Conservation (phyloP, 2,329 filamentous ascomycete genomes). For the Cladobotryum protrusum region DNA sequence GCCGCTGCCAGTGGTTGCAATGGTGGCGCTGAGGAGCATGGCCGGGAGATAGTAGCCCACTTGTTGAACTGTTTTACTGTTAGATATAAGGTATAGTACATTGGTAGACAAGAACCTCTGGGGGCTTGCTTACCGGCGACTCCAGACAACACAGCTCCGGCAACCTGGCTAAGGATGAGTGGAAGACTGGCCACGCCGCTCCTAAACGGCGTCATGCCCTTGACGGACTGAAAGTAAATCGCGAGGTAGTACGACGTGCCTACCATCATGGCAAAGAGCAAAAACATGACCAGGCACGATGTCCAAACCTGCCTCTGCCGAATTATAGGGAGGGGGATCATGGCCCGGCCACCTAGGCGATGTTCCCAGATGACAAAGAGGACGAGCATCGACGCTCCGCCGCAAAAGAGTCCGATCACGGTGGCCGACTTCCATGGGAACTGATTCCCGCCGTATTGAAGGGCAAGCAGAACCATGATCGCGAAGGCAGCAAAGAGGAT, state of each 20-base stretch:
- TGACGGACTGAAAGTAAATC: conserved; percentile 33
- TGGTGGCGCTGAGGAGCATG: conserved; percentile 26
- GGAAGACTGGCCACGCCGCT: conserved; percentile 34
- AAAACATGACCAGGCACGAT: conserved; percentile 28
- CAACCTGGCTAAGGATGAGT: conserved; percentile 22
- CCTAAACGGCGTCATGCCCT: conserved; percentile 25
- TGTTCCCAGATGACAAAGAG: conserved; percentile 29
- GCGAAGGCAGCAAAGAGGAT: conserved; percentile 25
- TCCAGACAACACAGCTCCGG: conserved; percentile 3
- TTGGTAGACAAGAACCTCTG: conserved; percentile 4
- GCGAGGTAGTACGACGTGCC: conserved; percentile 35
- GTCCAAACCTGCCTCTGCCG: conserved; percentile 26
- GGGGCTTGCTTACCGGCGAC: conserved; percentile 19
- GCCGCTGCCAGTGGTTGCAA: conserved; percentile 30
- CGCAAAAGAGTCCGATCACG: conserved; percentile 33
- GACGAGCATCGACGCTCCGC: conserved; percentile 22
- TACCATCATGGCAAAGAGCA: conserved; percentile 31
- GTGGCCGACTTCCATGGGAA: conserved; percentile 29
- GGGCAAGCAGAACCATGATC: conserved; percentile 39
- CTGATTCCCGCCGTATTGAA: conserved; percentile 38
- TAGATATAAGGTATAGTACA: background rate
- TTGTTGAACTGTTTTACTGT: conserved; percentile 15
- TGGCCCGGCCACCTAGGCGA: conserved; percentile 33
- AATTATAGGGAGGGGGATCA: conserved; percentile 28
- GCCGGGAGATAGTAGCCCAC: conserved; percentile 35